phyloP scores from a whole-genome alignment of 2,329 filamentous ascomycete genomes.

The Aspergillus sp. region DNA sequence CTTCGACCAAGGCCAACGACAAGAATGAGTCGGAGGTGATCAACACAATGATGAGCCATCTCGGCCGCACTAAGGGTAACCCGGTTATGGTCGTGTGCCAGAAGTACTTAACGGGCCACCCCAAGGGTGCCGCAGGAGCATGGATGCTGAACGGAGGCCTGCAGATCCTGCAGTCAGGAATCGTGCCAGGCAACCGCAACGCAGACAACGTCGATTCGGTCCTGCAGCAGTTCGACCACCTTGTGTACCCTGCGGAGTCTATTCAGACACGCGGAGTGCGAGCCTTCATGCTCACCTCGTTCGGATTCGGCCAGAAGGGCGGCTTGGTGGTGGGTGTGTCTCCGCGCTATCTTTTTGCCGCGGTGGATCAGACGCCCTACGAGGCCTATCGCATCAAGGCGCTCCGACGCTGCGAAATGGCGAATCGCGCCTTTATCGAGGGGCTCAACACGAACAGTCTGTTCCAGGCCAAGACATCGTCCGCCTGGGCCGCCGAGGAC shows the following conservation, averaged over 20 bases:
- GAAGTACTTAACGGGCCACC: constrained; percentile 95
- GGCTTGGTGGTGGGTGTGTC: background rate
- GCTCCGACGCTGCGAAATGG: background rate
- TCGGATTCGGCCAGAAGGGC: constrained; percentile 5
- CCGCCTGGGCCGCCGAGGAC: background rate
- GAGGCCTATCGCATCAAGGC: background rate
- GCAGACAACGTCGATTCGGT: constrained; percentile 91
- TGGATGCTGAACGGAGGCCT: constrained; percentile 99
- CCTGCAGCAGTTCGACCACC: constrained; percentile 90
- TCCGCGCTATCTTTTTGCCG: constrained; percentile 1
- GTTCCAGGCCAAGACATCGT: background rate
- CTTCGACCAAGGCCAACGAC: constrained; percentile 94
- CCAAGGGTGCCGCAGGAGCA: constrained; percentile 93
- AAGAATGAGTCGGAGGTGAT: constrained; percentile 98
- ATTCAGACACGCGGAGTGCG: background rate
- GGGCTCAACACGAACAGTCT: background rate
- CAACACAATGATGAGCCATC: constrained; percentile 86
- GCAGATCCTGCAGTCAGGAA: constrained; percentile 85
- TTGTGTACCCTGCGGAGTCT: background rate
- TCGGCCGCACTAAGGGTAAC: constrained; percentile 91
- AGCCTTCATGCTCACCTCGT: background rate
- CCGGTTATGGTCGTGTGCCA: constrained; percentile 93
- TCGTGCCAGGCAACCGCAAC: constrained; percentile 93
- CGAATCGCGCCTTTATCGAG: background rate
- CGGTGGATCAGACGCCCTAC: background rate